Evolutionary conservation across 2,329 filamentous ascomycete genomes (phyloP).

Genomic region (Pseudocercospora fuligena): DNA sequence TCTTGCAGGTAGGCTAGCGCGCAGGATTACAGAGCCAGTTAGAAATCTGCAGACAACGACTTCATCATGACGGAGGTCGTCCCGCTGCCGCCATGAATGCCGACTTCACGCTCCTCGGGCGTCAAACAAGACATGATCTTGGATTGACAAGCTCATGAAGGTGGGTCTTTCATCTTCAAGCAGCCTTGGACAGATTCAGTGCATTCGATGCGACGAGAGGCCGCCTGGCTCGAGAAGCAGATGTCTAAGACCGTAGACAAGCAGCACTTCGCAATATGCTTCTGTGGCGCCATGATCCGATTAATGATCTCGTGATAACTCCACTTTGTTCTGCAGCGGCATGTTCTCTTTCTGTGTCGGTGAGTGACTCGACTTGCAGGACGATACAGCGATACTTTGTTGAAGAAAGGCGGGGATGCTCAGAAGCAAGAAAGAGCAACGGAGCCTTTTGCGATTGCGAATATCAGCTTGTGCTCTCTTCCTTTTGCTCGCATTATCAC

Average conservation of each 20-base stretch:
- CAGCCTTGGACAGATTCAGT: background rate
- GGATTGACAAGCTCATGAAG: background rate
- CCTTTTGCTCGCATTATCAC: background rate
- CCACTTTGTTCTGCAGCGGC: slow-evolving; percentile 2
- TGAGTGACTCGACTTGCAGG: slow-evolving; percentile 8
- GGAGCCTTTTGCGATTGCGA: background rate
- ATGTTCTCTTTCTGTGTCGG: background rate
- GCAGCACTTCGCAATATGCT: background rate
- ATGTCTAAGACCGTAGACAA: background rate
- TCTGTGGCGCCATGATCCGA: background rate
- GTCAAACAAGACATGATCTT: background rate
- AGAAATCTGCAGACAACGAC: background rate
- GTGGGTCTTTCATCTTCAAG: background rate
- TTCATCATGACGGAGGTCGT: slow-evolving; percentile 1
- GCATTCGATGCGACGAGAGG: background rate
- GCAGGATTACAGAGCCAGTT: background rate
- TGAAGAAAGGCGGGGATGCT: background rate
- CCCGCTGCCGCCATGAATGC: background rate
- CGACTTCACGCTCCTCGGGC: background rate
- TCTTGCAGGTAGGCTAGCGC: background rate
- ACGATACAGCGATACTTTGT: background rate
- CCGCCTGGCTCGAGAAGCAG: background rate
- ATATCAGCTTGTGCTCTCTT: no score
- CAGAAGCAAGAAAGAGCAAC: background rate
- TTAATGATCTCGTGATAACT: background rate